phyloP scores from a whole-genome alignment of 768 basidiomycete genomes.

The Tephrocybe rancida region DNA sequence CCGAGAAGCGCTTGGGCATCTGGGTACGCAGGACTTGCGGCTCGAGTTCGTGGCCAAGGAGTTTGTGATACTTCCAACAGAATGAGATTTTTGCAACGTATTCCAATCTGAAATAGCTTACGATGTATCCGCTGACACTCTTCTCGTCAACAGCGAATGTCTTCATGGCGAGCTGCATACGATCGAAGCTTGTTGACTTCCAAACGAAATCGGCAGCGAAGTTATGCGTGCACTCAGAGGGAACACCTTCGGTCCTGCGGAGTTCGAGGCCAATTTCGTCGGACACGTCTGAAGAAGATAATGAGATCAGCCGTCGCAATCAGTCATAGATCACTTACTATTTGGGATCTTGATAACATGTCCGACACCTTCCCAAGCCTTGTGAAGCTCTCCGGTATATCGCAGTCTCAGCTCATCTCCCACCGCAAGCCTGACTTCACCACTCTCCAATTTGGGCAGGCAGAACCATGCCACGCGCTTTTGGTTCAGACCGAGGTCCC shows the following conservation, averaged over 20 bases:
- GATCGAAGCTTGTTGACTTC: constrained; percentile 99
- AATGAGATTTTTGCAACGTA: neutral
- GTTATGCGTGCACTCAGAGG: constrained; percentile 90
- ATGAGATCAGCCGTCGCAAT: neutral
- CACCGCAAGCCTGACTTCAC: constrained; percentile 94
- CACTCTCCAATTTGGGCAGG: constrained; percentile 96
- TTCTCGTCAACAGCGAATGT: constrained; percentile 99
- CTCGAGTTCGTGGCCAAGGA: constrained; percentile 96
- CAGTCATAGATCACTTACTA: constrained; percentile 55
- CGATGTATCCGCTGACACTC: constrained; percentile 98
- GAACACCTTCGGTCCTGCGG: constrained; percentile 88
- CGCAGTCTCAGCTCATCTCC: constrained; percentile 93
- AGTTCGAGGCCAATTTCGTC: constrained; percentile 97
- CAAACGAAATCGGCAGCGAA: constrained; percentile 99
- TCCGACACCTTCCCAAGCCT: constrained; percentile 96
- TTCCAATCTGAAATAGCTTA: constrained; percentile 39
- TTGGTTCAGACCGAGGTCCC: constrained; percentile 98
- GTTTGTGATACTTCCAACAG: constrained; percentile 84
- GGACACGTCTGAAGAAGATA: constrained; percentile 74
- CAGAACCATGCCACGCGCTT: constrained; percentile 99
- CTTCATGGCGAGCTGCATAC: constrained; percentile 99
- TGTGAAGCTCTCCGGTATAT: constrained; percentile 88
- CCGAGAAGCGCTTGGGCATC: constrained; percentile 97
- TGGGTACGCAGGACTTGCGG: constrained; percentile 89
- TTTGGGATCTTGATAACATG: constrained; percentile 99